Percentiles rank a stretch among this genome's conserved stretches.
phyloP scores from a whole-genome alignment of 1,139 yeast genomes.

The Candida sp. region DNA sequence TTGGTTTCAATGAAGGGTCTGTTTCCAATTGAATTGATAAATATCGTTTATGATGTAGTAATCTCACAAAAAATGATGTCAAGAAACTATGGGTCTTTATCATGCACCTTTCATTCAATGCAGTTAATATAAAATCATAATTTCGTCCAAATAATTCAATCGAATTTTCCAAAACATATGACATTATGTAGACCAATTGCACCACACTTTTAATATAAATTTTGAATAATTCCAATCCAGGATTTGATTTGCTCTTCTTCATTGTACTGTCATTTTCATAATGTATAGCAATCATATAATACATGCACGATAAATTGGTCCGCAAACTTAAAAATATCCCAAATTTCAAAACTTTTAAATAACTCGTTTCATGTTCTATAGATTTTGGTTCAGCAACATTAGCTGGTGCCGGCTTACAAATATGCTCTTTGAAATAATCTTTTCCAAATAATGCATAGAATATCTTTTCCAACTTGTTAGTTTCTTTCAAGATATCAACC shows the following conservation, averaged over 20 bases:
- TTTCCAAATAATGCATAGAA: constrained; percentile 40
- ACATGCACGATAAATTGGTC: constrained; percentile 42
- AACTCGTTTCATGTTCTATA: constrained; percentile 17
- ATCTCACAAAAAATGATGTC: constrained; percentile 39
- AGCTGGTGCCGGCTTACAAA: constrained; percentile 30
- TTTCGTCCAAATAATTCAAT: constrained; percentile 42
- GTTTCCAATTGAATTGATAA: constrained; percentile 21
- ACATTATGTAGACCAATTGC: constrained; percentile 44
- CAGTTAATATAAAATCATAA: constrained; percentile 37
- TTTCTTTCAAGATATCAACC: constrained; percentile 33
- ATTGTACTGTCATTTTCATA: constrained; percentile 34
- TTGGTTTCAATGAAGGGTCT: constrained; percentile 18
- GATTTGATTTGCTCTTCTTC: constrained; percentile 27
- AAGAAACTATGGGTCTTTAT: constrained; percentile 41
- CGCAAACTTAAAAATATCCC: constrained; percentile 35
- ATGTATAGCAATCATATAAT: constrained; percentile 41
- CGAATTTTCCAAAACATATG: constrained; percentile 42
- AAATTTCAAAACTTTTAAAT: constrained; percentile 34
- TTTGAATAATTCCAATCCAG: constrained; percentile 44
- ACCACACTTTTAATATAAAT: constrained; percentile 42
- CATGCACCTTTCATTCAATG: constrained; percentile 41
- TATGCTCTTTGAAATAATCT: constrained; percentile 39
- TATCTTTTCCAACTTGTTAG: constrained; percentile 35
- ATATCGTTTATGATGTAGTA: constrained; percentile 38
- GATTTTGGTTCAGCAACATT: constrained; percentile 11